Conservation (phyloP, 2,329 filamentous ascomycete genomes). For the Fusarium equiseti region DNA sequence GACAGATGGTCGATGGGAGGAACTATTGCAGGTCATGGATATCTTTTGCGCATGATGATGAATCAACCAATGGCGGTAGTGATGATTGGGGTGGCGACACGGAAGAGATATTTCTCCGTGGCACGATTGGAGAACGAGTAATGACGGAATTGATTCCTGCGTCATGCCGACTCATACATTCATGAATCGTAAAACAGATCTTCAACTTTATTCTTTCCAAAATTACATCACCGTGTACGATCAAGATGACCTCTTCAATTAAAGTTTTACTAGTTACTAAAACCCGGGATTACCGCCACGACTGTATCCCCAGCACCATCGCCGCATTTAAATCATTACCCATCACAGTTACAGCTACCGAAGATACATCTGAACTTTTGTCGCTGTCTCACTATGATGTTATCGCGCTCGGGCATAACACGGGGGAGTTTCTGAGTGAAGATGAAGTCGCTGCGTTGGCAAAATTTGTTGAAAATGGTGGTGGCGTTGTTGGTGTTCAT, state of each 20-base stretch:
- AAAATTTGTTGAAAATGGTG: background rate
- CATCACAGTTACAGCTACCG: slow-evolving; percentile 12
- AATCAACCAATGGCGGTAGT: background rate
- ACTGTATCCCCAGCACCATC: slow-evolving; percentile 17
- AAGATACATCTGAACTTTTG: slow-evolving; percentile 6
- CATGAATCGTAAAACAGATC: background rate
- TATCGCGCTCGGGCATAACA: slow-evolving; percentile 25
- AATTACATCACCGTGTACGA: background rate
- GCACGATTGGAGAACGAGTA: background rate
- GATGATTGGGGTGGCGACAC: background rate
- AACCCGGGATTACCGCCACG: slow-evolving; percentile 26
- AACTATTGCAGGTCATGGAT: slow-evolving; percentile 17
- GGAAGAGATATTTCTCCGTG: background rate
- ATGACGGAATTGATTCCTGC: background rate
- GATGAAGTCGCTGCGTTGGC: background rate
- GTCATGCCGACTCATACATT: background rate
- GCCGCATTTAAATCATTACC: slow-evolving; percentile 10
- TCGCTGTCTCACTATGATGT: slow-evolving; percentile 5
- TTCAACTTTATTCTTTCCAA: background rate
- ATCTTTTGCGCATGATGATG: slow-evolving; percentile 5
- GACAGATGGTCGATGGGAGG: slow-evolving; percentile 1
- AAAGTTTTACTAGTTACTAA: slow-evolving; percentile 28
- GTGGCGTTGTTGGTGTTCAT: slow-evolving; percentile 33
- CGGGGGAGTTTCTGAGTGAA: slow-evolving; percentile 2
- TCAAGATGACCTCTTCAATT: background rate